Conservation (phyloP, 2,329 filamentous ascomycete species). For the Fusarium foetens region DNA sequence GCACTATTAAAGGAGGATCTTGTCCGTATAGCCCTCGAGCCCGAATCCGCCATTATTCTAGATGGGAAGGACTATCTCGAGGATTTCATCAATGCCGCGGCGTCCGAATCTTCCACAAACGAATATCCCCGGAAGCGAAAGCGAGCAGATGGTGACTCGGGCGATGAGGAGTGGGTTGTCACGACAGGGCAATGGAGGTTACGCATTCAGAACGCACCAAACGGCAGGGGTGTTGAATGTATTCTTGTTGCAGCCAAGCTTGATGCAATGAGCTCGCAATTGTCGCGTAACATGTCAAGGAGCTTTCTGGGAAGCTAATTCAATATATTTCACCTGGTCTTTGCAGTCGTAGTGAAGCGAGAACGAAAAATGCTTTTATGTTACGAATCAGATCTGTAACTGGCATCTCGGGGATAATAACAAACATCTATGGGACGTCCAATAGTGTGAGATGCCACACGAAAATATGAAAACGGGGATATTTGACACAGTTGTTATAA, state of each 20-base stretch:
- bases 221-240: conserved; percentile 71
- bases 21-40: conserved; percentile 71
- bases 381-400: neutral
- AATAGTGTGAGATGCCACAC: neutral
- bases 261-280: conserved; percentile 75
- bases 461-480: neutral
- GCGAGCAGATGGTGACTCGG: conserved; percentile 51
- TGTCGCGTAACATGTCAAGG: conserved; percentile 71
- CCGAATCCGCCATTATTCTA: conserved; percentile 67
- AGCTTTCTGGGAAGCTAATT: conserved; percentile 64
- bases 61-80: conserved; percentile 62
- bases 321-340: neutral
- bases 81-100: conserved; percentile 42
- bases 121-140: conserved; percentile 58
- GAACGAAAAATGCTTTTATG: neutral
- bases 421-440: neutral
- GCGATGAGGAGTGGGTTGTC: conserved; percentile 68
- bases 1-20: conserved; percentile 76
- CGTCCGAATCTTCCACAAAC: conserved; percentile 44
- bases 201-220: conserved; percentile 65
- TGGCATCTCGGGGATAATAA: neutral
- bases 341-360: neutral
- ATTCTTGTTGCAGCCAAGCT: conserved; percentile 80
- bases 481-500: conserved; percentile 11
- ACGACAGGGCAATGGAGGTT: conserved; percentile 77